Evolutionary conservation across 2,329 filamentous ascomycete genomes (phyloP).

Genomic region (Colletotrichum orbiculare): DNA sequence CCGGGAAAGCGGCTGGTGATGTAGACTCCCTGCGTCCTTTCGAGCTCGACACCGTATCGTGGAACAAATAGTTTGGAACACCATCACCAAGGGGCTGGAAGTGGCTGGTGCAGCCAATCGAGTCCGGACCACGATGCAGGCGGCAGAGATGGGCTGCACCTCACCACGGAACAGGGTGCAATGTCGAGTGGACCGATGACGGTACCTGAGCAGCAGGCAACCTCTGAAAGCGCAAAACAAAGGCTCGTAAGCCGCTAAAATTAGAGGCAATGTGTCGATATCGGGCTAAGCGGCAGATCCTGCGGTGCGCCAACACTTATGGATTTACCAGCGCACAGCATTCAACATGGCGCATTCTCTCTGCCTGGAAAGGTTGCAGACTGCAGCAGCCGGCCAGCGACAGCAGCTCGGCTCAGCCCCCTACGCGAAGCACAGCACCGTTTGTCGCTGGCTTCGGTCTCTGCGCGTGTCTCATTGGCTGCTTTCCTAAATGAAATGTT

Average conservation of each 20-base stretch:
- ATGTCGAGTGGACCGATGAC: too few relatives aligned
- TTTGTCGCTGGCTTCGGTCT: slow-evolving; percentile 8
- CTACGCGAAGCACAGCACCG: neutral
- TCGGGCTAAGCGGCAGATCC: slow-evolving; percentile 21
- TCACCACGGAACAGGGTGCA: too few relatives aligned
- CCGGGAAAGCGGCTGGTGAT: too few relatives aligned
- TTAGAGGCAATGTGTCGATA: slow-evolving; percentile 6
- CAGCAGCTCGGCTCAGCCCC: neutral
- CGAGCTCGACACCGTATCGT: too few relatives aligned
- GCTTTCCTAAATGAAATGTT: neutral
- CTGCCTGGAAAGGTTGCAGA: slow-evolving; percentile 4
- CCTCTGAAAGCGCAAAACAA: neutral
- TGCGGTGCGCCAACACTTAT: neutral
- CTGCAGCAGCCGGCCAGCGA: too few relatives aligned
- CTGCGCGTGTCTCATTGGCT: neutral
- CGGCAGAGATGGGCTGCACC: too few relatives aligned
- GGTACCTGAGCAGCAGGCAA: too few relatives aligned
- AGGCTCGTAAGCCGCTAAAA: slow-evolving; percentile 18
- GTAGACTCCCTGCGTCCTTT: too few relatives aligned
- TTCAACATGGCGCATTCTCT: neutral
- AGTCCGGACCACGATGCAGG: too few relatives aligned
- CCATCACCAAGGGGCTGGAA: too few relatives aligned
- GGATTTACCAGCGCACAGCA: neutral
- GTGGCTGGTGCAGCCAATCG: too few relatives aligned
- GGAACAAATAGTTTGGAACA: too few relatives aligned